These are phyloP conservation scores for Verticillium dahliae DNA, from an alignment of 2,329 filamentous ascomycete genomes.

Conservation along the genomic window DNA sequence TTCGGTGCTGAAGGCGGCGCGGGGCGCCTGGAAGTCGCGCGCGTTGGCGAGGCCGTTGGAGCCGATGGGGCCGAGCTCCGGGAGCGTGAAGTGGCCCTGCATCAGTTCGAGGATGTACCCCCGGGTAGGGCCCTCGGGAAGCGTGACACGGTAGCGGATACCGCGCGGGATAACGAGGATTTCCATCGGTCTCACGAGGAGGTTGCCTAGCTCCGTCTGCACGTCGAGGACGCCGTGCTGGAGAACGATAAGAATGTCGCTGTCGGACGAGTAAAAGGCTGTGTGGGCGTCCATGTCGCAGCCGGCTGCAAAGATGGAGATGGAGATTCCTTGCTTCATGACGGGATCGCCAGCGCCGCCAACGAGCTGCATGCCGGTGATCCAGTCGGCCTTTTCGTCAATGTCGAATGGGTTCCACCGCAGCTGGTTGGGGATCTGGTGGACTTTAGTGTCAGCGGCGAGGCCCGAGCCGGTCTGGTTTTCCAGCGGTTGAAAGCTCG, in stretches of 20 bases:
- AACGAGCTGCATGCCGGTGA: conserved; percentile 48
- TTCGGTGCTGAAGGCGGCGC: conserved; percentile 50
- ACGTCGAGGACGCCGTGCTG: conserved; percentile 60
- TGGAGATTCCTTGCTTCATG: conserved; percentile 61
- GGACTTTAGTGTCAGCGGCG: conserved; percentile 46
- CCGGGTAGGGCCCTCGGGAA: conserved; percentile 50
- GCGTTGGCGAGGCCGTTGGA: conserved; percentile 61
- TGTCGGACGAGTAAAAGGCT: conserved; percentile 66
- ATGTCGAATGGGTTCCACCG: conserved; percentile 78
- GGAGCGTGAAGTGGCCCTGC: conserved; percentile 56
- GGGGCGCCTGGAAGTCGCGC: conserved; percentile 58
- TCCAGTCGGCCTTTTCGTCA: conserved; percentile 29
- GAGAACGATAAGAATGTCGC: conserved; percentile 59
- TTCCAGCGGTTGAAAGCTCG: conserved; percentile 19
- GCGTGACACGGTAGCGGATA: conserved; percentile 52
- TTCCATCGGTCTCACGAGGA: conserved; percentile 57
- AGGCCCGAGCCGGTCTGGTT: conserved; percentile 21
- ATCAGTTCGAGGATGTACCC: conserved; percentile 65
- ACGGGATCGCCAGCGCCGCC: conserved; percentile 66
- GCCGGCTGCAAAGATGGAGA: conserved; percentile 62
- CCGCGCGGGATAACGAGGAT: conserved; percentile 59
- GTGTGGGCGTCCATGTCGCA: conserved; percentile 60
- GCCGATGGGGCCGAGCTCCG: conserved; percentile 61
- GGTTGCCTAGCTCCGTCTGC: conserved; percentile 55
- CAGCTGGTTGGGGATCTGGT: conserved; percentile 76